phyloP scores from a whole-genome alignment of 306 rosid genomes.

The Leucaena leucocephala region DNA sequence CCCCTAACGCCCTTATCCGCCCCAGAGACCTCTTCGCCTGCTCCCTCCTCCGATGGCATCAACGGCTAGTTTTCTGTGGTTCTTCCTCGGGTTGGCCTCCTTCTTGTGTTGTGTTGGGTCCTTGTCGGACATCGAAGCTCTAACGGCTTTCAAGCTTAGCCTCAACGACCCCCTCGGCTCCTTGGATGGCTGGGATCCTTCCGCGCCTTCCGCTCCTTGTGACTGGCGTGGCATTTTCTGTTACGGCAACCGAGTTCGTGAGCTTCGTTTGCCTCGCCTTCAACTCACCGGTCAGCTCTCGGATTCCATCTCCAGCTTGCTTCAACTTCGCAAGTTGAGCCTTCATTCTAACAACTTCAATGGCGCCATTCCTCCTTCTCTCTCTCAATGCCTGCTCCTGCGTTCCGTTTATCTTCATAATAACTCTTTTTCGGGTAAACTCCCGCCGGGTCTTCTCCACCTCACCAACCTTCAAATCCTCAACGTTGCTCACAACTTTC shows the following conservation, averaged over 20 bases:
- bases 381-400: conserved; percentile 60
- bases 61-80: conserved; percentile 54
- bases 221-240: conserved; percentile 81
- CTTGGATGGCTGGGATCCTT: conserved; percentile 61
- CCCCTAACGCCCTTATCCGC: background rate
- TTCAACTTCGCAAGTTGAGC: conserved; percentile 57
- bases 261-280: conserved; percentile 70
- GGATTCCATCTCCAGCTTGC: conserved; percentile 46
- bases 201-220: conserved; percentile 70
- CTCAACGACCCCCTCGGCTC: conserved; percentile 70
- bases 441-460: conserved; percentile 60
- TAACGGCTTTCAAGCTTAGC: conserved; percentile 52
- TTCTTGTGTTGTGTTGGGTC: background rate
- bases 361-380: conserved; percentile 68
- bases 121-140: conserved; percentile 53
- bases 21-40: background rate
- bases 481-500: conserved; percentile 58
- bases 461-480: conserved; percentile 74
- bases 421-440: conserved; percentile 63
- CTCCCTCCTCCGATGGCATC: conserved; percentile 41
- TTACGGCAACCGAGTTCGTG: conserved; percentile 52
- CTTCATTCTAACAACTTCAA: conserved; percentile 77
- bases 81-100: conserved; percentile 23
- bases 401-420: conserved; percentile 72
- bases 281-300: conserved; percentile 62